Percentiles rank a stretch among this genome's conserved stretches.
Evolutionary conservation across 2,329 filamentous ascomycete species (phyloP).

Genomic region (Scleromitrula shiraiana): DNA sequence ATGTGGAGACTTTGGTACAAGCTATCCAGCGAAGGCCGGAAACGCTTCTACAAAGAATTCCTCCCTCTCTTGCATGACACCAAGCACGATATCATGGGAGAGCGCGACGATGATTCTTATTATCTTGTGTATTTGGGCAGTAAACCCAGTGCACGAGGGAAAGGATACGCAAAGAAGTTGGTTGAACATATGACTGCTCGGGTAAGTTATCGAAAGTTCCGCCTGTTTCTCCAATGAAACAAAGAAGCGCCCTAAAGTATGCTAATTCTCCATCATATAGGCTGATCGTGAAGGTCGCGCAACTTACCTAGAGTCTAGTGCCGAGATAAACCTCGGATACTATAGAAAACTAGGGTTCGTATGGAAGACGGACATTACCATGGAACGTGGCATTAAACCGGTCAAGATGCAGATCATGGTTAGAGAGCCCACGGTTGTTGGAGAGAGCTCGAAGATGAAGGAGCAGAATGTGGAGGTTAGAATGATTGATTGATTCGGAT

Average conservation of each 20-base stretch:
- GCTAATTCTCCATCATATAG: conserved; percentile 20
- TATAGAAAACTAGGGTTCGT: conserved; percentile 72
- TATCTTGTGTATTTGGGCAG: conserved; percentile 82
- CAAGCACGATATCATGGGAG: conserved; percentile 61
- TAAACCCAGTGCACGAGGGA: conserved; percentile 59
- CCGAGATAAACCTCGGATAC: conserved; percentile 58
- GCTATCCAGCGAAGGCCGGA: conserved; percentile 62
- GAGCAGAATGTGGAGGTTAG: conserved; percentile 11
- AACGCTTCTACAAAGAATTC: conserved; percentile 71
- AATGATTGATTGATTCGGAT: conserved; percentile 3
- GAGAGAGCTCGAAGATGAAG: conserved; percentile 31
- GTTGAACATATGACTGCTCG: conserved; percentile 60
- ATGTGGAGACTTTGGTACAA: conserved; percentile 72
- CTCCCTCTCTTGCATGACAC: conserved; percentile 65
- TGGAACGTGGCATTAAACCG: conserved; percentile 49
- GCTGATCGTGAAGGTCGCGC: conserved; percentile 60
- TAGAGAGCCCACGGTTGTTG: conserved; percentile 48
- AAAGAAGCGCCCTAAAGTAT: background rate
- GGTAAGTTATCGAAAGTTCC: conserved; percentile 35
- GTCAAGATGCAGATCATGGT: conserved; percentile 75
- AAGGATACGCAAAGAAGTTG: conserved; percentile 64
- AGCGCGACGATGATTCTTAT: conserved; percentile 60
- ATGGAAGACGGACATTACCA: conserved; percentile 51
- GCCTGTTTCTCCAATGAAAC: background rate
- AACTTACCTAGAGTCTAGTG: conserved; percentile 74